phyloP scores from a whole-genome alignment of 1,284 basidiomycete species.

The Kwoniella shivajii region DNA sequence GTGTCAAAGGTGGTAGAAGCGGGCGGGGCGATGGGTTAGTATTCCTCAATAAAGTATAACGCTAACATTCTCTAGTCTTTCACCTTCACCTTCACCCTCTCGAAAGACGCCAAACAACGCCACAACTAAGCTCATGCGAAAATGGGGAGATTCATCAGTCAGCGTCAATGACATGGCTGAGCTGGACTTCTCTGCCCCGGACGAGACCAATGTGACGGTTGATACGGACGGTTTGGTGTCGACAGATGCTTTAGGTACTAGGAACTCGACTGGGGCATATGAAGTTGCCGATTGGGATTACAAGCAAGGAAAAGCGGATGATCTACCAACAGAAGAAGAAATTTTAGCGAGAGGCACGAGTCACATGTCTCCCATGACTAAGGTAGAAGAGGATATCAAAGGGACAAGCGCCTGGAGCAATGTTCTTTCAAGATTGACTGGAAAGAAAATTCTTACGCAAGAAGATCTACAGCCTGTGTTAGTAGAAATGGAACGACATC shows the following conservation, averaged over 20 bases:
- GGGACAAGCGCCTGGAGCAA: constrained; percentile 52
- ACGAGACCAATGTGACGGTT: constrained; percentile 46
- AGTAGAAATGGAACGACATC: constrained; percentile 91
- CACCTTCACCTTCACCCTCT: constrained; percentile 40
- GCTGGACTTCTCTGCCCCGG: constrained; percentile 69
- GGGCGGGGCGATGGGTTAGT: constrained; percentile 55
- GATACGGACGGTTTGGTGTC: constrained; percentile 54
- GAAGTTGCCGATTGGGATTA: constrained; percentile 94
- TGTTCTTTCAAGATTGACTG: constrained; percentile 81
- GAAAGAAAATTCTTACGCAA: constrained; percentile 74
- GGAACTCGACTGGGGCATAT: constrained; percentile 81
- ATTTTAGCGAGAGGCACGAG: constrained; percentile 40
- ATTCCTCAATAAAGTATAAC: neutral
- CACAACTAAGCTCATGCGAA: constrained; percentile 77
- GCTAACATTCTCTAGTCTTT: constrained; percentile 13
- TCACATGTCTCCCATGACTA: constrained; percentile 56
- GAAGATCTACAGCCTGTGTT: constrained; percentile 85
- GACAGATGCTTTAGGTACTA: constrained; percentile 59
- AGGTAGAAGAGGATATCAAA: constrained; percentile 39
- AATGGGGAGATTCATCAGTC: constrained; percentile 83
- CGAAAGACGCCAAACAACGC: constrained; percentile 41
- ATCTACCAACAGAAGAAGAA: constrained; percentile 54
- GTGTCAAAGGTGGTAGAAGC: constrained; percentile 58
- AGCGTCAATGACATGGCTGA: constrained; percentile 83
- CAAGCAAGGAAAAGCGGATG: constrained; percentile 49